Percentiles rank a stretch among this genome's conserved stretches.
These are phyloP conservation scores for Salicornia ramosissima DNA, from an alignment of 148 eudicot species.

Conservation along the genomic window DNA sequence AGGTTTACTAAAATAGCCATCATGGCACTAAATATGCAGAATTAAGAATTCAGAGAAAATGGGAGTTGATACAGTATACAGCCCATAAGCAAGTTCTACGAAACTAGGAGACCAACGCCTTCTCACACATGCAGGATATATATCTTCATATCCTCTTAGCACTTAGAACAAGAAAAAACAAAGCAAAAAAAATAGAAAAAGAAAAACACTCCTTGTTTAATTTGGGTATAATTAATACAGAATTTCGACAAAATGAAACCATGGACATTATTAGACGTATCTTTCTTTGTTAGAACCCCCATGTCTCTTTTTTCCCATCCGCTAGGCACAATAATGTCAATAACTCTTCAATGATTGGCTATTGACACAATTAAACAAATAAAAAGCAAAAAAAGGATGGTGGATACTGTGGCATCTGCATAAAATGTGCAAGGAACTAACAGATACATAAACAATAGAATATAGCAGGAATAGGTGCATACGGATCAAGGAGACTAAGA, in stretches of 20 bases:
- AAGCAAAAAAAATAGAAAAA: too few species aligned
- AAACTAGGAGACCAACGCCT: too few species aligned
- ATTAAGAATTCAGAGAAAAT: too few species aligned
- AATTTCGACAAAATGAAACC: not conserved
- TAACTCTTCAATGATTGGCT: not conserved
- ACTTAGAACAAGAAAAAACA: too few species aligned
- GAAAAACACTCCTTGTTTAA: not conserved
- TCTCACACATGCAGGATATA: too few species aligned
- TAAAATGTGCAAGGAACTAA: not conserved
- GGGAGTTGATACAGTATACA: too few species aligned
- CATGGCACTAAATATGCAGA: too few species aligned
- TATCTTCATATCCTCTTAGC: too few species aligned
- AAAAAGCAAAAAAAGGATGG: not conserved
- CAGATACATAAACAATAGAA: not conserved
- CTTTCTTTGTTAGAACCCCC: not conserved
- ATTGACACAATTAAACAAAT: not conserved
- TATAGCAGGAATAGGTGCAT: slow-evolving; percentile 29
- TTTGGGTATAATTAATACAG: not conserved
- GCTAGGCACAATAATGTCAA: not conserved
- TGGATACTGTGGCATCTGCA: not conserved
- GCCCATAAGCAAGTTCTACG: too few species aligned
- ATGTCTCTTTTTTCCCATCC: not conserved
- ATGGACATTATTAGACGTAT: not conserved
- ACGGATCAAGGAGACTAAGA: slow-evolving; percentile 98
- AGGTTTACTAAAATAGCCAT: too few species aligned